Base-by-base conservation (phyloP, 2,329 filamentous ascomycete genomes). In the Trichoderma atrobrunneum region DNA sequence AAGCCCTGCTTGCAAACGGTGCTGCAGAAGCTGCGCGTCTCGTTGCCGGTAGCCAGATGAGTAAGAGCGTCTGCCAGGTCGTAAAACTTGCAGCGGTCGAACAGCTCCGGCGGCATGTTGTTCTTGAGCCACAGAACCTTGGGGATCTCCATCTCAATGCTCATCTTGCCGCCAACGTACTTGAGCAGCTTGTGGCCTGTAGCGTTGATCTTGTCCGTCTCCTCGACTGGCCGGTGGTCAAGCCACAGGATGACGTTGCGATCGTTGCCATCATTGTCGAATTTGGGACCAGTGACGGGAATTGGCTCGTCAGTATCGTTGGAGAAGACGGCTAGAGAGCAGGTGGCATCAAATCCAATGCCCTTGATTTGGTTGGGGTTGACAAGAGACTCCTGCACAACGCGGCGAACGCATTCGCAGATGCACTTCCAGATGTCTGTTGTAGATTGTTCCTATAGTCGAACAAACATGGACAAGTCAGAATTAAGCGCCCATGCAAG, bases 111-210 rank as follows among this genome's bases (percentile, higher is more conserved):
- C 3, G 96, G 92, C 96, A 99, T 98, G 84, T 98, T 89, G 83
- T 97, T 97, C 88, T 98, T 98, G 79, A 99, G 87, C 96, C 96
- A 99, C 72, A 98, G 87, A 1, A 98, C 93, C 84, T 99, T 99
- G 75, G 96, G 96, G 71, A 99, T 97, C 82, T 99, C 96, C 96
- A 99, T 99, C 86, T 99, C 96, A 75, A 98, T 95, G 80, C 94
- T 97, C 96, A 99, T 99, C 81, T 92, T 95, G 74, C 96, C 96
- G 76, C 96, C 96, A 21, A 99, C 96, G 80, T 99, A 99, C 78
- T 94, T 92, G 72, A 99, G 89, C 69, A 99, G 86, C 81, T 97
- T 96, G 85, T 99, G 96, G 68, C 91, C 88, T 3, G 96, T 98
- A 70, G 90, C 90, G 81, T 99, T 99, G 85, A 99, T 97, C 84